Percentiles rank a stretch among this genome's conserved stretches.
Evolutionary conservation across 108 stramenopile genomes (phyloP).

Genomic region (Seminavis robusta): DNA sequence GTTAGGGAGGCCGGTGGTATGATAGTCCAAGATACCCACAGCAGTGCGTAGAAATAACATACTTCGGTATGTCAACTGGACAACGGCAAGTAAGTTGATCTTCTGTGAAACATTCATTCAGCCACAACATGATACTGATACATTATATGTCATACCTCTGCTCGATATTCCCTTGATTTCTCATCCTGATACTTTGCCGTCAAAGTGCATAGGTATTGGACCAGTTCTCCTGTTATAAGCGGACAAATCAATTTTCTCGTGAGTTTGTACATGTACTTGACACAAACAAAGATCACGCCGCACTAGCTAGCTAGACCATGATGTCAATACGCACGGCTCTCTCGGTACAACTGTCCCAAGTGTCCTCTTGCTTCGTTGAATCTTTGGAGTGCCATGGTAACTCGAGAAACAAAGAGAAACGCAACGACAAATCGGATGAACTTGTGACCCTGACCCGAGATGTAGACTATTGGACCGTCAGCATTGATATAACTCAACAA

Average conservation of each 20-base stretch:
- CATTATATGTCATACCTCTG: no score
- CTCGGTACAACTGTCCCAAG: conserved; percentile 6
- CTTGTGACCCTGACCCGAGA: conserved; percentile 27
- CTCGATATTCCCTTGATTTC: conserved; percentile 38
- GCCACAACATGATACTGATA: no score
- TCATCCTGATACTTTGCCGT: conserved; percentile 5
- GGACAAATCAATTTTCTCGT: neutral
- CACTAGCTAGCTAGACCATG: neutral
- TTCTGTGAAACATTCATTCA: no score
- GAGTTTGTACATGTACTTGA: neutral
- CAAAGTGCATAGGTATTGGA: conserved; percentile 28
- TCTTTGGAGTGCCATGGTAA: conserved; percentile 22
- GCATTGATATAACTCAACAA: neutral
- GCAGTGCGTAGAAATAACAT: conserved; percentile 29
- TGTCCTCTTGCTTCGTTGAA: conserved; percentile 17
- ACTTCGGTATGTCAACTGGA: conserved; percentile 28
- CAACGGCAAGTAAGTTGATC: no score
- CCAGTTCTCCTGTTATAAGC: conserved; percentile 12
- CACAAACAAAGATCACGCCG: conserved; percentile 5
- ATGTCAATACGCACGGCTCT: neutral
- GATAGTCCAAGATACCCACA: conserved; percentile 34
- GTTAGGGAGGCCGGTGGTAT: neutral
- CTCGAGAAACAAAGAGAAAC: conserved; percentile 34
- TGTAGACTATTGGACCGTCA: neutral
- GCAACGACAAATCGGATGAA: conserved; percentile 26